Evolutionary conservation across 805 yeast species (phyloP), one percentile per base, ranked within the genome.

Genomic region (Komagataella populi): DNA sequence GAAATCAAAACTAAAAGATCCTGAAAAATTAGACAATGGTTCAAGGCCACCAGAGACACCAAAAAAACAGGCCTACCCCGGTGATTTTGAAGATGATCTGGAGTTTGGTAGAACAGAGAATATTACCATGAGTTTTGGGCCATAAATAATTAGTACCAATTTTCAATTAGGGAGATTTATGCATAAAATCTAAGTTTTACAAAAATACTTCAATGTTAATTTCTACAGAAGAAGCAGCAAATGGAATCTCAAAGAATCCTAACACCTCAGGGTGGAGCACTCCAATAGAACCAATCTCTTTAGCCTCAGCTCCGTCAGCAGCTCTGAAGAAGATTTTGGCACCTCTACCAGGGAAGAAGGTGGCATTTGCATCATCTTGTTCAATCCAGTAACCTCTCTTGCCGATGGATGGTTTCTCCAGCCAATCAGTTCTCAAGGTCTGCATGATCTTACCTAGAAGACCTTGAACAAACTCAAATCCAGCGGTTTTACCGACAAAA

Each of bases 271-370:
- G 99, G 67, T 93, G 99, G 60, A 93, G 74, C 53, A 89, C 96
- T 68, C 99, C 99, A 58, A 93, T 73, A 48, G 81, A 71, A 57
- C 99, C 99, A 60, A 90, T 76, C 52, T 70, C 75, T 59, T 74
- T 66, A 14, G 75, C 77, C 45, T 75, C 71, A 39, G 69, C 83
- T 54, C 80, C 84, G 53, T 77, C 78, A 53, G 70, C 75, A 52
- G 74, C 70, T 73, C 95, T 81, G 70, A 81, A 86, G 70, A 76
- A 78, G 56, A 93, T 76, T 62, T 79, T 83, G 50, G 99, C 99
- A 55, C 96, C 97, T 73, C 99, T 84, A 46, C 98, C 99, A 45
- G 96, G 96, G 85, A 93, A 93, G 70, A 76, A 91, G 54, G 90
- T 84, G 49, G 81, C 75, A 63, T 81, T 76, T 23, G 74, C 72